These are phyloP conservation scores for Alternaria sp. DNA, from an alignment of 2,329 filamentous ascomycete species.

Conservation along the genomic window DNA sequence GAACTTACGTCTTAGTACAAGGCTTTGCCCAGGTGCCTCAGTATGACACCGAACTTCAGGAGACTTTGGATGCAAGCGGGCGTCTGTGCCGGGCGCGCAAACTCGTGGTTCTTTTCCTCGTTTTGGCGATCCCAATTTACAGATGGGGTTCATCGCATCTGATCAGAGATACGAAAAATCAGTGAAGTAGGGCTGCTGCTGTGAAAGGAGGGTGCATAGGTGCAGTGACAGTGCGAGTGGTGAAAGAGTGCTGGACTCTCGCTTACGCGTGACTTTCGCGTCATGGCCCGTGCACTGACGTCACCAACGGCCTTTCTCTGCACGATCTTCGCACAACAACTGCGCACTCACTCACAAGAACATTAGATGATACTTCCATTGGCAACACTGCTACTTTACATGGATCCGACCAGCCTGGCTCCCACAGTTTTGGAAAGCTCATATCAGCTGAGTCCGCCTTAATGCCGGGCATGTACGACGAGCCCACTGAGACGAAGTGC, in stretches of 20 bases:
- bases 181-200: background rate
- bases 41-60: no score
- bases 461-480: background rate
- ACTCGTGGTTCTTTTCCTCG: background rate
- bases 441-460: background rate
- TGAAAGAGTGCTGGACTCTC: background rate
- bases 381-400: background rate
- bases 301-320: background rate
- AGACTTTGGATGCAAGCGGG: background rate
- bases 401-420: background rate
- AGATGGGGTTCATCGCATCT: background rate
- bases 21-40: no score
- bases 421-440: background rate
- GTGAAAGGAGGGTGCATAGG: background rate
- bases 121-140: background rate
- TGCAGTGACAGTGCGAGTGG: background rate
- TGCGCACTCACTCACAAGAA: background rate
- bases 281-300: background rate
- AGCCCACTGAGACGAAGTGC: background rate
- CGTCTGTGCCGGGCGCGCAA: background rate
- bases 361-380: background rate
- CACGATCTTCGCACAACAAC: background rate
- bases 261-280: background rate
- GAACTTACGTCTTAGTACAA: no score
- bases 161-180: accelerated